Evolutionary conservation across 371 early-diverging fungal species (phyloP), one percentile per base, ranked within the genome.

Genomic region (Mortierella sp.): DNA sequence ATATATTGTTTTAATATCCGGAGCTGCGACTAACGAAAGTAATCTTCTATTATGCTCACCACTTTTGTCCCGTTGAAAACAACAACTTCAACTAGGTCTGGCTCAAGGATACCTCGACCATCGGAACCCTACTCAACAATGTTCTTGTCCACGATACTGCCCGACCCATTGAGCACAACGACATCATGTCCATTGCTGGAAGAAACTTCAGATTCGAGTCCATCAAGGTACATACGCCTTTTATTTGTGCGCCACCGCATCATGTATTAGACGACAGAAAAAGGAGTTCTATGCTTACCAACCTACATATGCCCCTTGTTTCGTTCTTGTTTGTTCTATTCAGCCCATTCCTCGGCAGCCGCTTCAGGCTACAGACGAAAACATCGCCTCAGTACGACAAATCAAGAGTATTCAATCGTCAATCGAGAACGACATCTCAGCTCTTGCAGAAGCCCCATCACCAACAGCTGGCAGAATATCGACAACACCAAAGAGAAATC

Each of bases 71-170:
- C 10, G 42, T 21, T 71, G 52, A 24, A 26, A 50, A n/a, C 54
- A 38, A 38, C 42, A 38, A 38, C 42, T 38, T 3, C 42, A 58
- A 3, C 5, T 76, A 84, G 84, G 74, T 84, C 5, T 80, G 80
- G 78, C 80, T 84, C 70, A 84, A 84, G 63, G 84, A 84, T 44
- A 80, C 84, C 0, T 84, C 84, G 8, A 80, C 38, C 26, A 76
- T 80, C 26, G 84, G 84, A 50, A 84, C 84, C 7, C 45, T 80
- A 11, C 73, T 80, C n/a, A 84, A 84, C 42, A 72, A 80, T 28
- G 78, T 80, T 34, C 84, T 84, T 28, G 76, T 84, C 24, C 84
- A 84, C 44, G 78, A 80, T 58, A 80, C 84, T 38, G 80, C 84
- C 3, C 74, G 80, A 24, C 73, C 78, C n/a, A 80, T 84, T 50